Conservation (phyloP, 2,329 filamentous ascomycete species). For the Fusarium nodosum region DNA sequence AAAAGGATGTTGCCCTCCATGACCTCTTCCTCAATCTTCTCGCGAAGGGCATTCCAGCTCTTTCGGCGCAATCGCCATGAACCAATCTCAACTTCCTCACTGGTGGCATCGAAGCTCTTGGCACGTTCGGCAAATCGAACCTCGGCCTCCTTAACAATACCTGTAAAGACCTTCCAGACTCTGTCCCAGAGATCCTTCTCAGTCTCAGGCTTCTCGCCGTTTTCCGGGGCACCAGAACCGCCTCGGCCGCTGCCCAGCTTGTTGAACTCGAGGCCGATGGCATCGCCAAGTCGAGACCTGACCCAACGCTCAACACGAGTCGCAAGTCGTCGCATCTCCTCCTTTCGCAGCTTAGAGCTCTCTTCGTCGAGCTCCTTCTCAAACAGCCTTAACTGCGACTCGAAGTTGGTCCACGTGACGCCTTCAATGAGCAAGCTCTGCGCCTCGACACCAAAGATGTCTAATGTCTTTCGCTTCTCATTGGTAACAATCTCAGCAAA, state of each 20-base stretch:
- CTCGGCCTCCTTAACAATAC: slow-evolving; percentile 88
- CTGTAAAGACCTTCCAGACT: slow-evolving; percentile 88
- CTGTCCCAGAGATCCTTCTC: slow-evolving; percentile 97
- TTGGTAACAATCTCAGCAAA: slow-evolving; percentile 92
- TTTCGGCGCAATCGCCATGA: slow-evolving; percentile 93
- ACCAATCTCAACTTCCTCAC: slow-evolving; percentile 91
- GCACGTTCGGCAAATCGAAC: slow-evolving; percentile 87
- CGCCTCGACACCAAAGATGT: slow-evolving; percentile 81
- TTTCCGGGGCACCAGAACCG: slow-evolving; percentile 83
- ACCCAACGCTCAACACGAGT: slow-evolving; percentile 96
- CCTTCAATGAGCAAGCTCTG: slow-evolving; percentile 80
- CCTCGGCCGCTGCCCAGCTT: slow-evolving; percentile 90
- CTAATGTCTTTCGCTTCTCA: slow-evolving; percentile 82
- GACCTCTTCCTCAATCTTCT: slow-evolving; percentile 96
- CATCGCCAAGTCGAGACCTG: slow-evolving; percentile 86
- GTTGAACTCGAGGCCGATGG: slow-evolving; percentile 94
- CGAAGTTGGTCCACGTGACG: slow-evolving; percentile 89
- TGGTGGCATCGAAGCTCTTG: slow-evolving; percentile 91
- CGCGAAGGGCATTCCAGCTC: slow-evolving; percentile 90
- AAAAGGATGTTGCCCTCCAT: slow-evolving; percentile 97
- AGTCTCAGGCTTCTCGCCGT: slow-evolving; percentile 76
- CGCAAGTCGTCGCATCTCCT: slow-evolving; percentile 94
- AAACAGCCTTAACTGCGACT: slow-evolving; percentile 82
- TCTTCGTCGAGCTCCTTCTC: slow-evolving; percentile 93
- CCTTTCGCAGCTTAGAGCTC: slow-evolving; percentile 85